Evolutionary conservation across 2,329 filamentous ascomycete species (phyloP).

Genomic region (Bipolaris victoriae): DNA sequence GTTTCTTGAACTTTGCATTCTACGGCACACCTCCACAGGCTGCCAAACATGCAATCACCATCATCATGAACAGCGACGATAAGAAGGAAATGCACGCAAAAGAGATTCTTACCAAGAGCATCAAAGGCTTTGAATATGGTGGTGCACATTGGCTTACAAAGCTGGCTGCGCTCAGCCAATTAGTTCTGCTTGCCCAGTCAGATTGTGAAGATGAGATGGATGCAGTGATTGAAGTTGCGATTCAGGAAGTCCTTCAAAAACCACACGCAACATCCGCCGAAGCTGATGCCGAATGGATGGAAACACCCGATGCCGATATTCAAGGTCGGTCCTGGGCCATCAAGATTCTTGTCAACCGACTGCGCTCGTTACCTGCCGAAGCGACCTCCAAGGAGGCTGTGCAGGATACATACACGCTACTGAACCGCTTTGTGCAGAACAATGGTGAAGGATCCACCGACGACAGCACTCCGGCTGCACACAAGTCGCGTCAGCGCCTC

Average conservation of each 20-base stretch:
- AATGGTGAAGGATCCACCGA: constrained; percentile 82
- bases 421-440: constrained; percentile 75
- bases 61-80: constrained; percentile 78
- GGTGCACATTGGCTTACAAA: constrained; percentile 75
- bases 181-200: constrained; percentile 76
- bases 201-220: constrained; percentile 73
- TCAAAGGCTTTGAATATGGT: constrained; percentile 76
- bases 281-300: constrained; percentile 59
- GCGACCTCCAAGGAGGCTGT: constrained; percentile 58
- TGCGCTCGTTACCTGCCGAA: constrained; percentile 65
- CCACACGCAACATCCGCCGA: constrained; percentile 63
- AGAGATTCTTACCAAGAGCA: constrained; percentile 77
- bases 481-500: constrained; percentile 81
- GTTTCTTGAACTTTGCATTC: constrained; percentile 81
- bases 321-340: constrained; percentile 83
- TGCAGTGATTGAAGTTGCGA: constrained; percentile 76
- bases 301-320: constrained; percentile 77
- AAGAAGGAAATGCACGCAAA: constrained; percentile 84
- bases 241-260: constrained; percentile 75
- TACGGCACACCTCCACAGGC: constrained; percentile 81
- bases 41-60: constrained; percentile 91
- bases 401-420: constrained; percentile 74
- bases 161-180: constrained; percentile 72
- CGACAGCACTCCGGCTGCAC: constrained; percentile 72
- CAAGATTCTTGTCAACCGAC: constrained; percentile 83